A percentile compares a stretch with the other conserved stretches of the same genome.
Conservation (phyloP, 441 rosid species). For the Gossypium schwendimanii region DNA sequence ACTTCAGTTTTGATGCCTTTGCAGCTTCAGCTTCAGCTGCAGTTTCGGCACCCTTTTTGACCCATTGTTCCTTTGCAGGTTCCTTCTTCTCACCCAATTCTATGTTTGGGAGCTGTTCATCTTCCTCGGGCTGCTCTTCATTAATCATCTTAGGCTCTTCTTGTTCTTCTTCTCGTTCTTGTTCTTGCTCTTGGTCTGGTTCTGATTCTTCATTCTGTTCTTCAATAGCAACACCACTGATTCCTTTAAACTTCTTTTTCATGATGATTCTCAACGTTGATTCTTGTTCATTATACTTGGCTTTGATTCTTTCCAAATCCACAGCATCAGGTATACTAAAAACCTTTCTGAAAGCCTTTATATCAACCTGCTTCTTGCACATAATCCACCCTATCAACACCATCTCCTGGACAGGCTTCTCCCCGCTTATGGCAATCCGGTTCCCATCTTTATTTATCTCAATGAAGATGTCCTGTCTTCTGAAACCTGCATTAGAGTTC, state of each 20-base stretch:
- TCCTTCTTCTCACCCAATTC: not conserved
- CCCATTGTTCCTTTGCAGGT: not conserved
- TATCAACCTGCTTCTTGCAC: slow-evolving; percentile 50
- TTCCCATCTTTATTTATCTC: slow-evolving; percentile 61
- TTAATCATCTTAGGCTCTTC: not conserved
- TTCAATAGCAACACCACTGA: slow-evolving; percentile 41
- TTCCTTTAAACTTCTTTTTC: slow-evolving; percentile 60
- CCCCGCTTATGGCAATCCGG: slow-evolving; percentile 44
- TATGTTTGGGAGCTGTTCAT: not conserved
- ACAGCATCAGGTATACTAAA: slow-evolving; percentile 56
- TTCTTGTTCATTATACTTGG: slow-evolving; percentile 50
- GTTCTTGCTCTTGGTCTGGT: slow-evolving; percentile 1
- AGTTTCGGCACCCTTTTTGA: not conserved
- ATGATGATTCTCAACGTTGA: slow-evolving; percentile 46
- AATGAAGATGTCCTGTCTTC: slow-evolving; percentile 48
- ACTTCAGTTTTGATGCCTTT: not conserved
- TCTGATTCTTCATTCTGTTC: slow-evolving; percentile 26
- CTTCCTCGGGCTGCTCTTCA: not conserved
- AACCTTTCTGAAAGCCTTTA: slow-evolving; percentile 42
- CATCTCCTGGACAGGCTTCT: slow-evolving; percentile 64
- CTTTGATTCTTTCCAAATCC: slow-evolving; percentile 58
- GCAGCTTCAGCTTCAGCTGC: not conserved
- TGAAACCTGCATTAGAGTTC: slow-evolving; percentile 10
- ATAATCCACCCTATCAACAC: slow-evolving; percentile 54
- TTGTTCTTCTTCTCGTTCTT: not conserved